phyloP scores from a whole-genome alignment of 2,329 filamentous ascomycete genomes.

The Leptographium procerum region DNA sequence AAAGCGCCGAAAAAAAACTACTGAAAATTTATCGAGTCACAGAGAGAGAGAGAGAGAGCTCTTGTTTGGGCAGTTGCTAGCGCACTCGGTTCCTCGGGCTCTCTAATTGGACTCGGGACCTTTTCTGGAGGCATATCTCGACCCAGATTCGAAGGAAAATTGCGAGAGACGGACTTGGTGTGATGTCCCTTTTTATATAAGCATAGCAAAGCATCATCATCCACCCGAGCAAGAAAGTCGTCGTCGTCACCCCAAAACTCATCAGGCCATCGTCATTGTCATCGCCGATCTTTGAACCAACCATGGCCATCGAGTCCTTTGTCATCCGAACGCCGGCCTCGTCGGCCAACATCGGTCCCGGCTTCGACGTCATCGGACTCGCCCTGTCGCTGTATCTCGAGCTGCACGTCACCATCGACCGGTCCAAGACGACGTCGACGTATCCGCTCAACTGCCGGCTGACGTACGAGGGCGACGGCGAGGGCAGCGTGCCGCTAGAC shows the following conservation, averaged over 20 bases:
- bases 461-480: constrained; percentile 76
- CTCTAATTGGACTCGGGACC: too few species aligned
- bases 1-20: background rate
- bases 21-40: background rate
- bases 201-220: too few species aligned
- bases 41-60: background rate
- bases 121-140: too few species aligned
- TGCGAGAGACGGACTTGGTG: too few species aligned
- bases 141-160: too few species aligned
- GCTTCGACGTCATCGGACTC: constrained; percentile 95
- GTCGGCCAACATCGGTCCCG: constrained; percentile 93
- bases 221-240: too few species aligned
- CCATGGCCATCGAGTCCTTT: constrained; percentile 39
- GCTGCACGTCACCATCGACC: constrained; percentile 67
- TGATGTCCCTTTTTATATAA: too few species aligned
- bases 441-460: constrained; percentile 74
- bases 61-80: too few species aligned
- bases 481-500: constrained; percentile 65
- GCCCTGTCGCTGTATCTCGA: constrained; percentile 91
- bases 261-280: too few species aligned
- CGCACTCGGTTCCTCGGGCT: too few species aligned
- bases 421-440: constrained; percentile 38
- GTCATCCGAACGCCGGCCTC: constrained; percentile 79
- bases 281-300: too few species aligned
- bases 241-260: background rate